Evolutionary conservation across 768 basidiomycete genomes (phyloP).

Genomic region (Suillus fuscotomentosus): DNA sequence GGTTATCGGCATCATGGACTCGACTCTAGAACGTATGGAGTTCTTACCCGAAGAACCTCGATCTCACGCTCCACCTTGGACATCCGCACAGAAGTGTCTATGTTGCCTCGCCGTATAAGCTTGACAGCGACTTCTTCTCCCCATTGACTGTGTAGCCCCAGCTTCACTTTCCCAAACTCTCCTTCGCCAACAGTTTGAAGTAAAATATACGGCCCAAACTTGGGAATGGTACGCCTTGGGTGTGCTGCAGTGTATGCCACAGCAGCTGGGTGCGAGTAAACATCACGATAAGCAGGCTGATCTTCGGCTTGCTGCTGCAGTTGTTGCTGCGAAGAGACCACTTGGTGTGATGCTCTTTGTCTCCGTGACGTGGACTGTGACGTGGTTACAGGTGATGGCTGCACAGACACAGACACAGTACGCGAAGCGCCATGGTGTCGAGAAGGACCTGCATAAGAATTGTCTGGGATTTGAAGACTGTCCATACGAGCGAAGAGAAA

Average conservation of each 20-base stretch:
- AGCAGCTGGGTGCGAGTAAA: slow-evolving; percentile 83
- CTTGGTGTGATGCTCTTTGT: slow-evolving; percentile 73
- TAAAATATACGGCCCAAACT: slow-evolving; percentile 94
- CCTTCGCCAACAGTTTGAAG: slow-evolving; percentile 97
- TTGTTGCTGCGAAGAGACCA: slow-evolving; percentile 51
- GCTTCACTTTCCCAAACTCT: slow-evolving; percentile 98
- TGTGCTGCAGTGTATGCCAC: slow-evolving; percentile 81
- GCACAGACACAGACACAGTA: slow-evolving; percentile 59
- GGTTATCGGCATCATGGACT: slow-evolving; percentile 2
- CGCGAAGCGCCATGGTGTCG: slow-evolving; percentile 40
- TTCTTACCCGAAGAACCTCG: slow-evolving; percentile 86
- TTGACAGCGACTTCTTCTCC: slow-evolving; percentile 99
- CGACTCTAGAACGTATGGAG: neutral
- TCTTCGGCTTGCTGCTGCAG: slow-evolving; percentile 39
- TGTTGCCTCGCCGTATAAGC: slow-evolving; percentile 88
- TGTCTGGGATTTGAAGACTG: slow-evolving; percentile 45
- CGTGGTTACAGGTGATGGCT: slow-evolving; percentile 46
- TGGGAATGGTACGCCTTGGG: slow-evolving; percentile 82
- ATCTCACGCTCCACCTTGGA: slow-evolving; percentile 98
- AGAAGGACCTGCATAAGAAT: slow-evolving; percentile 44
- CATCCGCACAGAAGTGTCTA: slow-evolving; percentile 83
- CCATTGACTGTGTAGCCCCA: slow-evolving; percentile 92
- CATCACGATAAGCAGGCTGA: slow-evolving; percentile 59
- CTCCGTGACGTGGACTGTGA: slow-evolving; percentile 46
- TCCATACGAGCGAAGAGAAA: slow-evolving; percentile 19